These are phyloP conservation scores for Zymoseptoria tritici DNA, from an alignment of 2,329 filamentous ascomycete genomes.

Conservation along the genomic window DNA sequence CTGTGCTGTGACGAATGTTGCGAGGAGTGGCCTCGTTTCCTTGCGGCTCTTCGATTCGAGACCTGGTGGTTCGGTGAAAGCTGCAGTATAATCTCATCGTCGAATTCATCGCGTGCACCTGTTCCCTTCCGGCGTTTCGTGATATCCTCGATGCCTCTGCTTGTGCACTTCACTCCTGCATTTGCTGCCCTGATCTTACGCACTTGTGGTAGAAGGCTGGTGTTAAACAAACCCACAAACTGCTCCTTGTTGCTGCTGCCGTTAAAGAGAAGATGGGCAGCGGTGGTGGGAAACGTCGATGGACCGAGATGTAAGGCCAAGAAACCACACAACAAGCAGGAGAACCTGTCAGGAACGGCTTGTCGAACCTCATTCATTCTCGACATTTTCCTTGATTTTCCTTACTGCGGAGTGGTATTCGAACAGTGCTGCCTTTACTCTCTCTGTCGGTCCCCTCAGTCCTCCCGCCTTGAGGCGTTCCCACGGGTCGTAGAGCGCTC, in stretches of 20 bases:
- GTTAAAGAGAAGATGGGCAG: constrained; percentile 65
- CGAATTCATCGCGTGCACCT: constrained; percentile 46
- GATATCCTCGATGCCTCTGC: no score
- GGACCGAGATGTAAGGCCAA: no score
- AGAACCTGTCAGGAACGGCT: no score
- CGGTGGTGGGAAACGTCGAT: no score
- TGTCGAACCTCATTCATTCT: no score
- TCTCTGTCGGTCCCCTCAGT: no score
- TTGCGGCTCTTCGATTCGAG: constrained; percentile 33
- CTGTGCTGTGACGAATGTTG: constrained; percentile 25
- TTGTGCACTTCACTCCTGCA: constrained; percentile 49
- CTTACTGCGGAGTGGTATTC: no score
- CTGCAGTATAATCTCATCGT: constrained; percentile 39
- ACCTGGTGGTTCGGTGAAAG: constrained; percentile 23
- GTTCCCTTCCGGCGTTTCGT: constrained; percentile 53
- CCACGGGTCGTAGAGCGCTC: no score
- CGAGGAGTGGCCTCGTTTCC: constrained; percentile 25
- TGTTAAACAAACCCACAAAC: constrained; percentile 74
- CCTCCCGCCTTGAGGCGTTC: no score
- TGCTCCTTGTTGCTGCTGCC: constrained; percentile 86
- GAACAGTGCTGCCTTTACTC: no score
- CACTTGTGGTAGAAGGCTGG: constrained; percentile 69
- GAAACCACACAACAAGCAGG: no score
- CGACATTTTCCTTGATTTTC: no score
- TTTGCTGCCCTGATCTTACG: constrained; percentile 67